A percentile compares a stretch with the other conserved stretches of the same genome.
Conservation (phyloP, 164 flowering plant genomes). For the Houttuynia cordata region DNA sequence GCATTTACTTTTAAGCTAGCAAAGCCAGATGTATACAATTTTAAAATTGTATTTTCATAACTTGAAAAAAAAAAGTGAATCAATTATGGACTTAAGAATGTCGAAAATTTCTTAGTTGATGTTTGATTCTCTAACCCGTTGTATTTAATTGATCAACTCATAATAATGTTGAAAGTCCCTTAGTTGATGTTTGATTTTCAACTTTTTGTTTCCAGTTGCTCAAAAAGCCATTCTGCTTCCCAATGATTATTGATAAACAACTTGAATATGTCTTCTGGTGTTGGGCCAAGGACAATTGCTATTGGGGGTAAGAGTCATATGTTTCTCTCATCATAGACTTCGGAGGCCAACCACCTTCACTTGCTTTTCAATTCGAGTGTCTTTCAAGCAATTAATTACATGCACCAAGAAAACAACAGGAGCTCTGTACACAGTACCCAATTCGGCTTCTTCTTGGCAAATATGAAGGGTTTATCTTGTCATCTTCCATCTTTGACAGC, state of each 20-base stretch:
- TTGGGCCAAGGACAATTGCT: background rate
- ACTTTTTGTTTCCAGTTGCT: background rate
- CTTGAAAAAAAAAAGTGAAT: too few relatives aligned
- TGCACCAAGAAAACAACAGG: too few relatives aligned
- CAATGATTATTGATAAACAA: too few relatives aligned
- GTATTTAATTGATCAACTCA: too few relatives aligned
- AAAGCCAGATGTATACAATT: too few relatives aligned
- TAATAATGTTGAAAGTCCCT: too few relatives aligned
- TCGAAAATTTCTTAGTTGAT: too few relatives aligned
- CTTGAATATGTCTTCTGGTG: conserved; percentile 1
- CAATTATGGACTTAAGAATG: background rate
- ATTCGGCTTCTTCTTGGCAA: background rate
- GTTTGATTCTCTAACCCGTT: too few relatives aligned
- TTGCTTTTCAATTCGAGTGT: background rate
- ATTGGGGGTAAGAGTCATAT: conserved; percentile 3
- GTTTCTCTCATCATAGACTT: background rate
- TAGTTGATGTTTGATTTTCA: background rate
- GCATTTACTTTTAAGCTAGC: too few relatives aligned
- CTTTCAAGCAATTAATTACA: background rate
- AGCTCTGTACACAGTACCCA: background rate
- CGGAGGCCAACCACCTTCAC: background rate
- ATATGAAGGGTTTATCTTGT: background rate
- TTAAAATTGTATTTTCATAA: too few relatives aligned
- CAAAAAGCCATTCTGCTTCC: background rate
- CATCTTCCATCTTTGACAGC: conserved; percentile 1